phyloP scores from a whole-genome alignment of 305 asterid species.

The Lippia alba region DNA sequence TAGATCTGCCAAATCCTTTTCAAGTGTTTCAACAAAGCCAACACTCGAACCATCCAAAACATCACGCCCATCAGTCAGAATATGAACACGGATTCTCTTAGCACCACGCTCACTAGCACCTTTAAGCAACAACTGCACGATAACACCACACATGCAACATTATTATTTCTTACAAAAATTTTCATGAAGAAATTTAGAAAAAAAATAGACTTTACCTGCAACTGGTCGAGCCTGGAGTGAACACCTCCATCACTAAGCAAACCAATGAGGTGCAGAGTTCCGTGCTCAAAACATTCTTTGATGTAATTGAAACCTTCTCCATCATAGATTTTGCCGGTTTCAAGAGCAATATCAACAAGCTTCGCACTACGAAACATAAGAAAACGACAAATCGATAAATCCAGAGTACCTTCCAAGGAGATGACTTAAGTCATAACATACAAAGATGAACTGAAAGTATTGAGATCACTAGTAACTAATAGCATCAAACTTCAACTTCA shows the following conservation, averaged over 20 bases:
- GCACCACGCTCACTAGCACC: conserved; percentile 75
- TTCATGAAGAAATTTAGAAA: conserved; percentile 5
- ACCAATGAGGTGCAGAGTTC: conserved; percentile 78
- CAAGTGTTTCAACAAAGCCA: conserved; percentile 72
- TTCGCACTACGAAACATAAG: conserved; percentile 49
- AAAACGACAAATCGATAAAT: conserved; percentile 11
- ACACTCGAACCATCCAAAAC: conserved; percentile 77
- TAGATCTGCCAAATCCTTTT: conserved; percentile 60
- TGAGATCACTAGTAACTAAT: not conserved
- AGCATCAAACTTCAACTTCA: not conserved
- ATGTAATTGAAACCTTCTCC: conserved; percentile 73
- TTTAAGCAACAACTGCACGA: conserved; percentile 64
- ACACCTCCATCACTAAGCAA: conserved; percentile 84
- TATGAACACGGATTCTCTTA: conserved; percentile 74
- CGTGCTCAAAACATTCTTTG: conserved; percentile 59
- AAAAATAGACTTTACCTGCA: conserved; percentile 66
- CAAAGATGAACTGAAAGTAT: not conserved
- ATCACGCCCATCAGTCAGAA: conserved; percentile 84
- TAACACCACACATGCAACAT: conserved; percentile 4
- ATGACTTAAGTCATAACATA: not conserved
- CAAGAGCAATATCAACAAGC: conserved; percentile 79
- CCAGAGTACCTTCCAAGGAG: not conserved
- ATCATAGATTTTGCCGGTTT: conserved; percentile 64
- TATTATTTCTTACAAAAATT: conserved; percentile 15
- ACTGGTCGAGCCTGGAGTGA: conserved; percentile 81